Conservation (phyloP, 2,329 filamentous ascomycete species). For the Claviceps sp. region DNA sequence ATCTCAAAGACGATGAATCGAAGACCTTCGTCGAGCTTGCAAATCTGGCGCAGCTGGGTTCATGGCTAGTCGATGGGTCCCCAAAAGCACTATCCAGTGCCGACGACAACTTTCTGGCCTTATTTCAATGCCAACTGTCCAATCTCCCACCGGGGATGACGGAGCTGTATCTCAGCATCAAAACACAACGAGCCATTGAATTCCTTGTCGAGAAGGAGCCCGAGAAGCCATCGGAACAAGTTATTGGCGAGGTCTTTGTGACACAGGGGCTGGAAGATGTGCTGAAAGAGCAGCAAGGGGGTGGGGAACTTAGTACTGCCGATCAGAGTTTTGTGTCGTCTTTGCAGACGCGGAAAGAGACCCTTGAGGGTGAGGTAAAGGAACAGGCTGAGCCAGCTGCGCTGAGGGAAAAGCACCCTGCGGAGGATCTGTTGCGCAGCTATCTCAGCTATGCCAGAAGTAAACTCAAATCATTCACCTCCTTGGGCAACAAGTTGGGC, state of each 20-base stretch:
- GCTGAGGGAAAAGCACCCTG: slow-evolving; percentile 25
- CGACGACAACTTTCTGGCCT: slow-evolving; percentile 31
- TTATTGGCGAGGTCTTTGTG: slow-evolving; percentile 39
- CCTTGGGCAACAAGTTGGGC: slow-evolving; percentile 22
- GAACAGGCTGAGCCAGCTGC: slow-evolving; percentile 11
- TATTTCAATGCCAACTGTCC: slow-evolving; percentile 31
- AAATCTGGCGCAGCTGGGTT: slow-evolving; percentile 34
- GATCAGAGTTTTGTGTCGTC: slow-evolving; percentile 22
- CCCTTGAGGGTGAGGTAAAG: slow-evolving; percentile 17
- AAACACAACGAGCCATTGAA: slow-evolving; percentile 38
- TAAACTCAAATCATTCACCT: slow-evolving; percentile 19
- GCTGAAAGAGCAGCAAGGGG: slow-evolving; percentile 21
- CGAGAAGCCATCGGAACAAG: slow-evolving; percentile 35
- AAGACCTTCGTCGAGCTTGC: slow-evolving; percentile 29
- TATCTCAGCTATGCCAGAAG: slow-evolving; percentile 20
- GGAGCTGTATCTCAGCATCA: slow-evolving; percentile 32
- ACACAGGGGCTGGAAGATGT: slow-evolving; percentile 40
- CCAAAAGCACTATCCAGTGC: slow-evolving; percentile 27
- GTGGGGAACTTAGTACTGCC: slow-evolving; percentile 19
- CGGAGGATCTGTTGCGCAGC: slow-evolving; percentile 24
- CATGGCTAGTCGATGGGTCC: slow-evolving; percentile 24
- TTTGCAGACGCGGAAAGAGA: slow-evolving; percentile 20
- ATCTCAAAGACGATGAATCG: slow-evolving; percentile 19
- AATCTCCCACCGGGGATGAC: slow-evolving; percentile 28
- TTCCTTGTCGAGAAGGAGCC: slow-evolving; percentile 36